Evolutionary conservation across 2,329 filamentous ascomycete genomes (phyloP), one percentile per base, ranked within the genome.

Genomic region (Alternaria brassicicola): DNA sequence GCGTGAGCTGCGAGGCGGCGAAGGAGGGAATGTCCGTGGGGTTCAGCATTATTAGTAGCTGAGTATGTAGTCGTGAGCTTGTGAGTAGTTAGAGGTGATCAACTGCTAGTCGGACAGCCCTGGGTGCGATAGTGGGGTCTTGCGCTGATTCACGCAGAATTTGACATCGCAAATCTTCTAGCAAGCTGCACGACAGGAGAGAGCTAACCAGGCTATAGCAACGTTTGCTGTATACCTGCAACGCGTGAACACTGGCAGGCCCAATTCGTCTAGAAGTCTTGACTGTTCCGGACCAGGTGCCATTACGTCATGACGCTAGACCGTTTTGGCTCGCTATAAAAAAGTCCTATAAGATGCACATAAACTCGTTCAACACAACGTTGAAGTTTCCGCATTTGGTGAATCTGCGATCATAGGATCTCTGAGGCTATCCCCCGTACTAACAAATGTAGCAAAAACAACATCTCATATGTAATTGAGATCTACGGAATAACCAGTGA

Each of bases 1-100:
- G 86, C 36, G 82, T 78, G 51, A 93, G 84, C 75, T 96, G 92
- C 1, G 86, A 85, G 45, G 81, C 77, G 9, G 91, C 90, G 76
- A 95, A 96, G 45, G 85, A 78, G 45, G 87, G 79, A 58, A 93
- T 84, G 71, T 89, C 85, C 61, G 79, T 72, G 13, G 72, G 59
- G 33, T 67, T 63, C 36, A 68, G 67, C 72, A 75, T 75, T 4
- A 23, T 55, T 49, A n/a, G 13, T 17, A 3, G 38, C 12, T 21
- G 50, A 19, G 17, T 38, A 21, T 50, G 31, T 47, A 35, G 7
- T 33, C 7, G 43, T 25, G 43, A 30, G 43, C 28, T 33, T 31
- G 19, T 35, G 3, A 25, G 30, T 25, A 31, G 43, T 33, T 6
- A 33, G 19, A 47, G 28, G 21, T 12, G 8, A 47, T 35, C 13